phyloP scores from a whole-genome alignment of 257 asterid species.

The Capsicum baccatum region DNA sequence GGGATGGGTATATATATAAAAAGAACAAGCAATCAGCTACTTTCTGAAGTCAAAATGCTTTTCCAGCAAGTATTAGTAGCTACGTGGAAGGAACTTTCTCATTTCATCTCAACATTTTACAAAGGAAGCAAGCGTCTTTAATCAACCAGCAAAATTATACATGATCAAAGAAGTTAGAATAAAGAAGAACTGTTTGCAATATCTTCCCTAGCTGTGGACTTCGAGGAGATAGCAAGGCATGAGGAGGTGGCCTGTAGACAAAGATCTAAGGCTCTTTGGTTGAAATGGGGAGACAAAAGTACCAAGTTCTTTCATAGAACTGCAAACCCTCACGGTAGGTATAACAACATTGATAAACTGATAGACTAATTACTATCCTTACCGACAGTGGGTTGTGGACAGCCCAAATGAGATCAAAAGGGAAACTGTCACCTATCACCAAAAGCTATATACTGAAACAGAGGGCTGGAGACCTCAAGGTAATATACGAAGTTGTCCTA shows the following conservation, averaged over 20 bases:
- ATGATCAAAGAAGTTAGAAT: not conserved
- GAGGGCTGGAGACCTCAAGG: not conserved
- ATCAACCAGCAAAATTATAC: not conserved
- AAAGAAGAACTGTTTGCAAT: not conserved
- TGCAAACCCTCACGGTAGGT: not conserved
- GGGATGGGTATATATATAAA: not conserved
- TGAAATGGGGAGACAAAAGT: not conserved
- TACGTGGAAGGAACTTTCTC: not conserved
- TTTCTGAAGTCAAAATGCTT: not conserved
- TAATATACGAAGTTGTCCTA: not conserved
- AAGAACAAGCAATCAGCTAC: not conserved
- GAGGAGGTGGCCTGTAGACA: not conserved
- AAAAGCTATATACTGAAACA: no score
- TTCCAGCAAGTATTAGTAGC: not conserved
- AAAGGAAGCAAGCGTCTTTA: not conserved
- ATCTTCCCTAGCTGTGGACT: not conserved
- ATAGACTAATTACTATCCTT: not conserved
- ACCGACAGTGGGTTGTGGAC: not conserved
- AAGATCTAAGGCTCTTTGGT: not conserved
- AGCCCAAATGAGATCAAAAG: not conserved
- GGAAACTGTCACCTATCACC: not conserved
- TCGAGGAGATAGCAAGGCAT: not conserved
- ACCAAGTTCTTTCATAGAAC: not conserved
- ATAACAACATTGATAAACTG: not conserved
- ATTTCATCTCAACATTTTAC: not conserved